Evolutionary conservation across 208 protist genomes (phyloP), one percentile per base, ranked within the genome.

Genomic region (Polymyxa betae): DNA sequence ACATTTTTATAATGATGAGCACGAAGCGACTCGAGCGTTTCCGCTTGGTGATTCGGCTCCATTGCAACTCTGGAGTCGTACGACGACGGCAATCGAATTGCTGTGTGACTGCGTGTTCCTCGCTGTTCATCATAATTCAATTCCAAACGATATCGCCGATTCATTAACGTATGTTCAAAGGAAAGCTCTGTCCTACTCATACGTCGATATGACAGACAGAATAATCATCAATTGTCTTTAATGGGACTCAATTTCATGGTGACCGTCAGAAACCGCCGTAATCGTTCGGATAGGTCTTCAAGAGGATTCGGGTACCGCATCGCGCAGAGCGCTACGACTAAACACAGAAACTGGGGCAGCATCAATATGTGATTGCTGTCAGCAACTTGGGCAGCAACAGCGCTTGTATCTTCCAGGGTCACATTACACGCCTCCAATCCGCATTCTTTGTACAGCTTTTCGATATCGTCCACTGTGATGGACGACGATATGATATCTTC

Each of bases 1-100:
- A 82, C 72, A n/a, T 82, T 82, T n/a, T 43, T 82, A 35, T 40
- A 82, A 82, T 82, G 72, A 35, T 82, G 72, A 35, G 72, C 40
- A 12, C 72, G 72, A 20, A 82, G 35, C 72, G 72, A 82, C n/a
- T 82, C 16, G 5, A 82, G n/a, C 72, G 72, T 38, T n/a, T 82
- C 72, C 35, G 72, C 20, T 66, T 16, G 54, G 20, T 16, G 54
- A 29, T 66, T 29, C 54, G n/a, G n/a, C n/a, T n/a, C n/a, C n/a
- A n/a, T n/a, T n/a, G n/a, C n/a, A n/a, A n/a, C n/a, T n/a, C n/a
- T n/a, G n/a, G n/a, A n/a, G n/a, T n/a, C n/a, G n/a, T n/a, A n/a
- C n/a, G n/a, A n/a, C n/a, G n/a, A n/a, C n/a, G n/a, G n/a, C n/a
- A n/a, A n/a, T n/a, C n/a, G n/a, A n/a, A n/a, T n/a, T n/a, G n/a